Evolutionary conservation across 306 rosid species (phyloP).

Genomic region (Ormosia semicastrata): DNA sequence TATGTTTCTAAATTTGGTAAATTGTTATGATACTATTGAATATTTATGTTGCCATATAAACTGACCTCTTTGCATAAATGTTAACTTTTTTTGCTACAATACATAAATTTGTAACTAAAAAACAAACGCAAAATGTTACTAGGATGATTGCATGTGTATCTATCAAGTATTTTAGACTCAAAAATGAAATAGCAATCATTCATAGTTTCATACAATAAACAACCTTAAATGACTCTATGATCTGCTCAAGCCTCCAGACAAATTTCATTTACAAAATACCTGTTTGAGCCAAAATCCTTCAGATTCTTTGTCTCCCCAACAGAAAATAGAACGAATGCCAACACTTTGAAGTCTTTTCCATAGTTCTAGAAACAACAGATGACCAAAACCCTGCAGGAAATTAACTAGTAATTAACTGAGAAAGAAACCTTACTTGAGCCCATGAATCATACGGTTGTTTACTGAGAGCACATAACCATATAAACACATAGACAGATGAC

Average conservation of each 20-base stretch:
- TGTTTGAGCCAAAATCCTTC: slow-evolving; percentile 92
- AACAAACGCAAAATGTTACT: not conserved
- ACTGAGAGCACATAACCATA: not conserved
- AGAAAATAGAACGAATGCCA: slow-evolving; percentile 74
- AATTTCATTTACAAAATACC: slow-evolving; percentile 39
- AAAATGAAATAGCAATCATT: slow-evolving; percentile 10
- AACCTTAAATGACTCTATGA: not conserved
- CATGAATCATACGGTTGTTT: not conserved
- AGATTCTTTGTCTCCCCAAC: slow-evolving; percentile 97
- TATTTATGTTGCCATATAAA: not conserved
- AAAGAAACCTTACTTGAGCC: slow-evolving; percentile 3
- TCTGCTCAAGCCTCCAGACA: slow-evolving; percentile 14
- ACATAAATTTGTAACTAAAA: not conserved
- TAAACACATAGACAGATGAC: not conserved
- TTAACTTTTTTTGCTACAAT: not conserved
- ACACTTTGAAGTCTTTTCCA: slow-evolving; percentile 70
- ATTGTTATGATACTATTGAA: not conserved
- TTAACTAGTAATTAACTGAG: slow-evolving; percentile 18
- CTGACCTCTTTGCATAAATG: not conserved
- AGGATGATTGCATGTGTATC: not conserved
- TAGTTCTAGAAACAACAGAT: slow-evolving; percentile 60
- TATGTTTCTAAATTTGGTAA: slow-evolving; percentile 5
- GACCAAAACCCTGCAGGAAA: slow-evolving; percentile 76
- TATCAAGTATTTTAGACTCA: not conserved
- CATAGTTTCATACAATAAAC: not conserved